A percentile compares a stretch with the other conserved stretches of the same genome.
phyloP scores from a whole-genome alignment of 345 rosid genomes.

The Eucalyptus erythrocorys region DNA sequence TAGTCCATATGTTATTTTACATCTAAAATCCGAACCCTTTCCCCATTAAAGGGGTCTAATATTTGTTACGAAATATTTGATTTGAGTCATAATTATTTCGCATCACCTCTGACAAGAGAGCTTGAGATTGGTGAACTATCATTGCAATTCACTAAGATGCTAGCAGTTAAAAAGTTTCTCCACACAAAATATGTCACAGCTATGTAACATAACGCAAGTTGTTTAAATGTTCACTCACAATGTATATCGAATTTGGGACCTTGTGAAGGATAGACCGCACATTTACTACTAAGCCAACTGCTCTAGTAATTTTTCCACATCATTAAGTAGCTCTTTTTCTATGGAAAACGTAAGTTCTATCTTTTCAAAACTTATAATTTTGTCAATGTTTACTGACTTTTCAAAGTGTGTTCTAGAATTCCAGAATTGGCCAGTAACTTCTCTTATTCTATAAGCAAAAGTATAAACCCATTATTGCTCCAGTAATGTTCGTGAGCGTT shows the following conservation, averaged over 20 bases:
- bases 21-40: fast-evolving
- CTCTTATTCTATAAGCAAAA: neutral
- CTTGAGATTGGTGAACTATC: fast-evolving
- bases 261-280: fast-evolving
- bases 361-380: neutral
- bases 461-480: fast-evolving
- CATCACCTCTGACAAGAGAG: fast-evolving
- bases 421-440: neutral
- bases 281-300: fast-evolving
- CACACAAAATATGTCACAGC: fast-evolving
- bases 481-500: neutral
- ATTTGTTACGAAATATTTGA: fast-evolving
- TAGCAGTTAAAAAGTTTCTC: fast-evolving
- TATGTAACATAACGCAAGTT: fast-evolving
- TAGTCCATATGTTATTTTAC: neutral
- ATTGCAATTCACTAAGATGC: fast-evolving
- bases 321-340: neutral
- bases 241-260: neutral
- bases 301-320: neutral
- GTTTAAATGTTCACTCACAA: neutral
- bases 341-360: fast-evolving
- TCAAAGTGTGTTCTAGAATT: neutral
- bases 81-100: fast-evolving
- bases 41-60: fast-evolving
- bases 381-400: fast-evolving